A percentile compares a stretch with the other conserved stretches of the same genome.
phyloP scores from a whole-genome alignment of 148 eudicot genomes.

The Camellia lanceoleosa region DNA sequence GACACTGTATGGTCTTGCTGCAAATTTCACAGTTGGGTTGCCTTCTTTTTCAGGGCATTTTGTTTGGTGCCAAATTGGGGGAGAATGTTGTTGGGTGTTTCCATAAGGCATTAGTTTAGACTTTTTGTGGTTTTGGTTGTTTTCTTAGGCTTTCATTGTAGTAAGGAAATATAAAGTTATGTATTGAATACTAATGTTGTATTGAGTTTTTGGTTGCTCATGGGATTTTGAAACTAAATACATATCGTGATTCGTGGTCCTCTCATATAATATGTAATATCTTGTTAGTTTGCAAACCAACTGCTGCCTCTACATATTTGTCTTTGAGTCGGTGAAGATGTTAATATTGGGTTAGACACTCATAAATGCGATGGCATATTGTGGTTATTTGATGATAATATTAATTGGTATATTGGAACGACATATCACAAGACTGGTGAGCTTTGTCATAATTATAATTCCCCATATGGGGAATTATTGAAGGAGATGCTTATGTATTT shows the following conservation, averaged over 20 bases:
- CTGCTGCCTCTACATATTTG: conserved; percentile 1
- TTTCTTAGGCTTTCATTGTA: neutral
- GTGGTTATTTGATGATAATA: neutral
- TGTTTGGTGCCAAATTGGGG: conserved; percentile 1
- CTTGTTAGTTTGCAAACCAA: neutral
- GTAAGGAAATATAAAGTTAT: neutral
- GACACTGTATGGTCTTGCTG: neutral
- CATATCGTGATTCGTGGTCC: too few species aligned
- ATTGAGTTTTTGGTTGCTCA: neutral
- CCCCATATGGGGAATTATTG: too few species aligned
- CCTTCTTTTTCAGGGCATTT: neutral
- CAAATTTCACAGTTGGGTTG: neutral
- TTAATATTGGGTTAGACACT: neutral
- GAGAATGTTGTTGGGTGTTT: conserved; percentile 1
- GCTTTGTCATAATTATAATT: neutral
- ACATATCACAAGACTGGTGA: neutral
- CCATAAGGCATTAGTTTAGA: neutral
- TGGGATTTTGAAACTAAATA: neutral
- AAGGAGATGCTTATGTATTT: too few species aligned
- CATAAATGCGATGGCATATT: neutral
- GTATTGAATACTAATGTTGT: neutral
- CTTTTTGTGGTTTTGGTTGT: neutral
- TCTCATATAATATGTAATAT: neutral
- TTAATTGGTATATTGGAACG: conserved; percentile 10
- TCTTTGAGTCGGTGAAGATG: conserved; percentile 3